Evolutionary conservation across 345 rosid species (phyloP), one percentile per base, ranked within the genome.

Genomic region (Chamaenerion angustifolium): DNA sequence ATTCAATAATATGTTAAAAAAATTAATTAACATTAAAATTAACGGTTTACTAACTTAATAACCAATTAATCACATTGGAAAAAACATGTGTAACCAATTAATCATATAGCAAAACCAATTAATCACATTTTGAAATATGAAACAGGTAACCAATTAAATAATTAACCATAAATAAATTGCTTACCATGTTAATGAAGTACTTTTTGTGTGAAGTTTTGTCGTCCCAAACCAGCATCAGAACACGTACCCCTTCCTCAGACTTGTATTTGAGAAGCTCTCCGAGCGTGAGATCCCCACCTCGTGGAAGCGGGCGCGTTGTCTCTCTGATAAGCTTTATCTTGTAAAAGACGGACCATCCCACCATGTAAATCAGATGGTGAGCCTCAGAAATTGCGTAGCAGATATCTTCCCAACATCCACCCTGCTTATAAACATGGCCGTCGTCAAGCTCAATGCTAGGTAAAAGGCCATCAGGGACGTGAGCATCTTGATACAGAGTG

Each of bases 211-310:
- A 92, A 50, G 95, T 82, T 71, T 70, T 92, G 63, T 92, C 98
- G 43, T 92, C 95, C 98, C 96, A 92, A 10, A 87, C 70, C 67
- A 92, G 72, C 51, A 87, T 47, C 78, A 92, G 58, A 52, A 87
- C 93, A 10, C 98, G 60, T 42, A 92, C 96, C 37, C 98, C 98
- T 66, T 92, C 98, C 68, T 84, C 72, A 0, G 95, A 84, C 66
- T 92, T 92, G 43, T 92, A 87, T 69, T 87, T 92, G 42, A 92
- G 78, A 78, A 92, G 70, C 40, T 87, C 94, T 8, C 98, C 98
- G 1, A 92, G 79, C 0, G 82, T 92, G 66, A 92, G 59, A 18
- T 87, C 78, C 16, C 88, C 96, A 0, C 76, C 95, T 41, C 73
- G 74, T 0, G 95, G 98, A 64, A 80, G 59, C 11, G 68, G 70